Conservation (phyloP, 371 early-diverging fungal species). For the Syncephalastrum monosporum region DNA sequence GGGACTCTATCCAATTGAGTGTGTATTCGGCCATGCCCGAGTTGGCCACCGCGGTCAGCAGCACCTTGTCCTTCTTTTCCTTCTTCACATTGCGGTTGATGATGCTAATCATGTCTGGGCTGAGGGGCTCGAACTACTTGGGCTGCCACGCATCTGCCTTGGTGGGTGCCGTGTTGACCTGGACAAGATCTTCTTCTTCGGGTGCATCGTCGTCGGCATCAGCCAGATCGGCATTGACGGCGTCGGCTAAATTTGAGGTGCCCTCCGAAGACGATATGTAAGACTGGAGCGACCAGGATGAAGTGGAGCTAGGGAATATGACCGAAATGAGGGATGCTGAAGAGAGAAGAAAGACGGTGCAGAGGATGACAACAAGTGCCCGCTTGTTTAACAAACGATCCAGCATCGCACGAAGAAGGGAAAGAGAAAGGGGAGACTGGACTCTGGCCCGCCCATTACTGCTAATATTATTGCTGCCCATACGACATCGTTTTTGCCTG, state of each 20-base stretch:
- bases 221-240: not conserved
- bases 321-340: slow-evolving; percentile 8
- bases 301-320: not conserved
- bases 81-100: slow-evolving; percentile 12
- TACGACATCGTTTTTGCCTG: not conserved
- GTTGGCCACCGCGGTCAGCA: slow-evolving; percentile 36
- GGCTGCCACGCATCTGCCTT: slow-evolving; percentile 14
- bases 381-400: slow-evolving; percentile 9
- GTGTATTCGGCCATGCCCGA: slow-evolving; percentile 37
- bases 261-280: not conserved
- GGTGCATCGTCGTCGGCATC: not conserved
- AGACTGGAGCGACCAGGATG: too few relatives aligned
- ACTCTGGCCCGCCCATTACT: slow-evolving; percentile 1
- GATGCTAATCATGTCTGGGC: slow-evolving; percentile 1
- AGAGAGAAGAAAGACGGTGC: slow-evolving; percentile 13
- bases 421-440: slow-evolving; percentile 4
- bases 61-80: slow-evolving; percentile 8
- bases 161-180: slow-evolving; percentile 10
- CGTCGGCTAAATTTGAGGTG: not conserved
- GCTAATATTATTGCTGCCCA: not conserved
- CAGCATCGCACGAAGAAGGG: not conserved
- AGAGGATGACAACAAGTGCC: slow-evolving; percentile 8
- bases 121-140: slow-evolving; percentile 18
- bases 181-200: slow-evolving; percentile 11
- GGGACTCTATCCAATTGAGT: slow-evolving; percentile 41